phyloP scores from a whole-genome alignment of 768 basidiomycete species.

The Lactarius hatsudake region DNA sequence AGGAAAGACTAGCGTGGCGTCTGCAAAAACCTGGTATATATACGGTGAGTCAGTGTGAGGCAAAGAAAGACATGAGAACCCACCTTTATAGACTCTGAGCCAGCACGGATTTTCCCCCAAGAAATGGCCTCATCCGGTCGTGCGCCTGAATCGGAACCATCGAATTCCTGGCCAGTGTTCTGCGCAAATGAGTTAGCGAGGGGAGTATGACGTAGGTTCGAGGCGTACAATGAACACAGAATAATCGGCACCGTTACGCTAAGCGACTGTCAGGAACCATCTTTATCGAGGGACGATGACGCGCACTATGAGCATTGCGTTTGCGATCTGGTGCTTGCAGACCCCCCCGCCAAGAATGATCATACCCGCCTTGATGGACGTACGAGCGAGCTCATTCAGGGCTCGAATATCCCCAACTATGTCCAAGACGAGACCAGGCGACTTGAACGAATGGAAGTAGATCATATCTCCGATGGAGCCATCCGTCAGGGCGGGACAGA shows the following conservation, averaged over 20 bases:
- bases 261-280: conserved; percentile 18
- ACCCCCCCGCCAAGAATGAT: conserved; percentile 97
- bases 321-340: conserved; percentile 99
- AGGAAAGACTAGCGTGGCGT: conserved; percentile 95
- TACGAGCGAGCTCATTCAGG: conserved; percentile 85
- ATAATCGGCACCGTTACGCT: conserved; percentile 98
- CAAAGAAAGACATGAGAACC: neutral
- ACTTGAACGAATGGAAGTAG: conserved; percentile 95
- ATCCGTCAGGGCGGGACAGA: conserved; percentile 97
- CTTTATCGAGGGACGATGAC: conserved; percentile 29
- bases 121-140: conserved; percentile 96
- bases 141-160: conserved; percentile 96
- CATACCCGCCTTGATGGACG: conserved; percentile 94
- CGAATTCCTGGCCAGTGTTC: conserved; percentile 99
- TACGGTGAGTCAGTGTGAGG: neutral
- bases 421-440: conserved; percentile 82
- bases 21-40: conserved; percentile 69
- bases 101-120: conserved; percentile 96
- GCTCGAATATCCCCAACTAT: conserved; percentile 92
- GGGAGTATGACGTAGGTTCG: neutral
- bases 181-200: conserved; percentile 32
- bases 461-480: conserved; percentile 99
- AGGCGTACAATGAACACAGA: conserved; percentile 86
- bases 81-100: conserved; percentile 81
- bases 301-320: conserved; percentile 94